phyloP scores from a whole-genome alignment of 768 basidiomycete species.

The Coprinopsis strossmayeri region DNA sequence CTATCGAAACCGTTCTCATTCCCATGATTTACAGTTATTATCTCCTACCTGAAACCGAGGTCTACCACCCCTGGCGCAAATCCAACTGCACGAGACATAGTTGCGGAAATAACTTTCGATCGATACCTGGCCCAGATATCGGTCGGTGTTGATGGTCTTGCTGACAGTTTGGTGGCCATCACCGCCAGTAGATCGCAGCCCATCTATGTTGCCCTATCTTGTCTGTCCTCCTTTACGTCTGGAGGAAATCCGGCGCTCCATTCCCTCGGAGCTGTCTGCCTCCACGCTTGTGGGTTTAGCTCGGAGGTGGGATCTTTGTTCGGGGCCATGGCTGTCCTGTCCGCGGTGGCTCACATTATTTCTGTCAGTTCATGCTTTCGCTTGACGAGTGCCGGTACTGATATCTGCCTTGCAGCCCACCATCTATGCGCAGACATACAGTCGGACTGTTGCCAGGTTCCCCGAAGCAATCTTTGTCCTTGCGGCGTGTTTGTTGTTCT shows the following conservation, averaged over 20 bases:
- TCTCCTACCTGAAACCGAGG: conserved; percentile 56
- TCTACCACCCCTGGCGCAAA: conserved; percentile 18
- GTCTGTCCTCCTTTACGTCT: conserved; percentile 57
- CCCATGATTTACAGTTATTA: conserved; percentile 36
- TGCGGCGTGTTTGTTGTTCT: conserved; percentile 48
- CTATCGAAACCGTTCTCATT: neutral
- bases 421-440: conserved; percentile 63
- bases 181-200: conserved; percentile 42
- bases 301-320: conserved; percentile 57
- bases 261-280: conserved; percentile 63
- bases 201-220: conserved; percentile 54
- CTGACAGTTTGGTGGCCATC: conserved; percentile 55
- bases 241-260: conserved; percentile 66
- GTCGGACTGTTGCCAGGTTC: conserved; percentile 52
- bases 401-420: conserved; percentile 40
- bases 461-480: conserved; percentile 65
- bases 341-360: conserved; percentile 61
- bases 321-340: conserved; percentile 64
- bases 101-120: conserved; percentile 63
- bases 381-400: neutral
- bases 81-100: conserved; percentile 38
- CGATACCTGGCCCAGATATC: conserved; percentile 58
- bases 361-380: conserved; percentile 27
- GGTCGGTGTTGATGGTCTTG: conserved; percentile 59
- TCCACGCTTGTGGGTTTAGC: conserved; percentile 44